Base-by-base conservation (phyloP, 2,329 filamentous ascomycete species). In the Cryphonectria radicalis region DNA sequence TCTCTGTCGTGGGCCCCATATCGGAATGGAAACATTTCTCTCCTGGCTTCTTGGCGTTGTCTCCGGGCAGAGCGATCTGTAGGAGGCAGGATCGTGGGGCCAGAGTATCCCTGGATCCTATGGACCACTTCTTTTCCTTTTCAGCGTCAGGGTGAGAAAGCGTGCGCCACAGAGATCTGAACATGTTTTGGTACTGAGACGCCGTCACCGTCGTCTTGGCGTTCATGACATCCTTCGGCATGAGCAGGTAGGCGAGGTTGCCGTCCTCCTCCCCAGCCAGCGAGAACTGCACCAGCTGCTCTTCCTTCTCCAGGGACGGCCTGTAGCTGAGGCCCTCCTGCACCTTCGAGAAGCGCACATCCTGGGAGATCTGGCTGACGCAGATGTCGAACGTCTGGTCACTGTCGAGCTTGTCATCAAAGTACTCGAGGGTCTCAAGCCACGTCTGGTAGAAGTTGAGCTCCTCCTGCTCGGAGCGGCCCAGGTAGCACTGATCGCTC, bases 401-500 rank as follows among this genome's bases (percentile, higher is more conserved):
- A 19, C 37, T 35, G 5, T 28, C 59, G 17, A 69, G 37, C 43
- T 55, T 14, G 19, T 55, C 60, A n/a, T 69, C 32, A n/a, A 57
- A 63, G 59, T 55, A 68, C 32, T 63, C 59, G n/a, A 69, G 28
- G 14, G 67, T 68, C 35, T 63, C 67, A 11, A 69, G 59, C 67
- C 67, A 69, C 22, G 59, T 63, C 32, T 63, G 42, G 67, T 69
- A 57, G 13, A 69, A 69, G 32, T 57, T 63, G 28, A 63, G 60
- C 60, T 69, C 67, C 19, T 69, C 67, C 13, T 57, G 14, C 17
- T 46, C 59, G 13, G 43, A 69, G 35, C 60, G 67, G 28, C 66
- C 66, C 32, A 68, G 40, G 22, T 40, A 63, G 66, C 66, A 68
- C 66, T 63, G 59, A 22, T 63, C 66, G 66, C 66, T 63, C n/a